A percentile compares a stretch with the other conserved stretches of the same genome.
Evolutionary conservation across 2,329 filamentous ascomycete species (phyloP).

Genomic region (Tolypocladium sp.): DNA sequence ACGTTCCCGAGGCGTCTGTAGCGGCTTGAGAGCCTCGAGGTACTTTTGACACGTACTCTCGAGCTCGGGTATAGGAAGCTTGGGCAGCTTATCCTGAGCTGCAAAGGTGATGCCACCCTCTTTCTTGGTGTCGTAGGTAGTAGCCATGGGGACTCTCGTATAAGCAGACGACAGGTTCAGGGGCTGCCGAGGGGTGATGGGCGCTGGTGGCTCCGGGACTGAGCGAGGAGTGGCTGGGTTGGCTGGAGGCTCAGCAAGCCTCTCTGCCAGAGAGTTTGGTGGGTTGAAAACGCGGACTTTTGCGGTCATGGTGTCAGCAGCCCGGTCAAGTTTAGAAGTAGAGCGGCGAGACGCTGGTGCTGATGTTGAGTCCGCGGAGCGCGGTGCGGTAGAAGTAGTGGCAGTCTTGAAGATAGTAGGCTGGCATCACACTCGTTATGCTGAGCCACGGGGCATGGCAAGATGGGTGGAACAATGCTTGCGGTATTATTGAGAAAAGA

Average conservation of each 20-base stretch:
- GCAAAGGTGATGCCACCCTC: conserved; percentile 79
- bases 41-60: conserved; percentile 73
- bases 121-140: conserved; percentile 39
- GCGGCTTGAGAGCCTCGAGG: conserved; percentile 65
- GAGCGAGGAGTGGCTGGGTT: conserved; percentile 29
- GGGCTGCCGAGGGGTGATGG: conserved; percentile 2
- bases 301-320: conserved; percentile 25
- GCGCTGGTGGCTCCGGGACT: conserved; percentile 23
- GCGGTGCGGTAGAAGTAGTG: conserved; percentile 91
- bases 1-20: conserved; percentile 76
- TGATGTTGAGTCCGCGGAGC: conserved; percentile 74
- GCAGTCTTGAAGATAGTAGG: conserved; percentile 76
- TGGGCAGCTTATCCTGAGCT: conserved; percentile 78
- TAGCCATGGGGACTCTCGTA: conserved; percentile 42
- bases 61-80: conserved; percentile 86
- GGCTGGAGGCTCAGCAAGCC: conserved; percentile 40
- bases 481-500: not conserved
- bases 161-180: conserved; percentile 21
- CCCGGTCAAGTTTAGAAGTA: conserved; percentile 44
- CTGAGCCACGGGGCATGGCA: not conserved
- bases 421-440: conserved; percentile 56
- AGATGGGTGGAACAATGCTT: not conserved
- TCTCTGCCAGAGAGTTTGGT: conserved; percentile 65
- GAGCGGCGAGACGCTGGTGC: conserved; percentile 67
- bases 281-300: conserved; percentile 37